Percentiles rank a stretch among this genome's conserved stretches.
Conservation (phyloP, 2,329 filamentous ascomycete genomes). For the Calonectria montana region DNA sequence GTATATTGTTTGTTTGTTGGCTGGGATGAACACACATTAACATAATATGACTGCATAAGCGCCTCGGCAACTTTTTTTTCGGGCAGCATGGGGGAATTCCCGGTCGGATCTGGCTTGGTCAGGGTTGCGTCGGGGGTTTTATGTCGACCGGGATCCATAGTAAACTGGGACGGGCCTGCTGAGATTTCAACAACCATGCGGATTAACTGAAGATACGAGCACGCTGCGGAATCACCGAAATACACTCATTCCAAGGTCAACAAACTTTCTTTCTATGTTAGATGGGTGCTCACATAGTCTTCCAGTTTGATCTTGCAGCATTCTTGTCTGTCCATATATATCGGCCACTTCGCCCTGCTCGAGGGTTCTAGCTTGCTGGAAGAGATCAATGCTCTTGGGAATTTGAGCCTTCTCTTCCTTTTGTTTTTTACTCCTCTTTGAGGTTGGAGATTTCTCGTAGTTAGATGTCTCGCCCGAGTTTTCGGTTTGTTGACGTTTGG, state of each 20-base stretch:
- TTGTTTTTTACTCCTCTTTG: not conserved
- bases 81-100: slow-evolving; percentile 53
- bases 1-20: not conserved
- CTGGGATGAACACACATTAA: slow-evolving; percentile 59
- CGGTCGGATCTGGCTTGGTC: not conserved
- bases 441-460: not conserved
- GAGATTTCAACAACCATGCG: slow-evolving; percentile 69
- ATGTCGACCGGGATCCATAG: slow-evolving; percentile 66
- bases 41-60: slow-evolving; percentile 63
- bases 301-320: slow-evolving; percentile 70
- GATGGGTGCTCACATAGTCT: slow-evolving; percentile 60
- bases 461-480: too few species aligned
- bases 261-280: not conserved
- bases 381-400: not conserved
- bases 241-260: slow-evolving; percentile 58
- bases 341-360: slow-evolving; percentile 66
- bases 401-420: not conserved
- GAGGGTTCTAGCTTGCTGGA: slow-evolving; percentile 37
- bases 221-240: slow-evolving; percentile 71
- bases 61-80: slow-evolving; percentile 65
- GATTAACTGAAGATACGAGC: slow-evolving; percentile 70
- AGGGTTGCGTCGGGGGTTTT: slow-evolving; percentile 52
- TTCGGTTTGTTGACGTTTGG: slow-evolving; percentile 4
- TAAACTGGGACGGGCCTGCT: slow-evolving; percentile 67
- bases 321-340: slow-evolving; percentile 64